Evolutionary conservation across 371 early-diverging fungal genomes (phyloP), one percentile per base, ranked within the genome.

Genomic region (Parasitella parasitica): DNA sequence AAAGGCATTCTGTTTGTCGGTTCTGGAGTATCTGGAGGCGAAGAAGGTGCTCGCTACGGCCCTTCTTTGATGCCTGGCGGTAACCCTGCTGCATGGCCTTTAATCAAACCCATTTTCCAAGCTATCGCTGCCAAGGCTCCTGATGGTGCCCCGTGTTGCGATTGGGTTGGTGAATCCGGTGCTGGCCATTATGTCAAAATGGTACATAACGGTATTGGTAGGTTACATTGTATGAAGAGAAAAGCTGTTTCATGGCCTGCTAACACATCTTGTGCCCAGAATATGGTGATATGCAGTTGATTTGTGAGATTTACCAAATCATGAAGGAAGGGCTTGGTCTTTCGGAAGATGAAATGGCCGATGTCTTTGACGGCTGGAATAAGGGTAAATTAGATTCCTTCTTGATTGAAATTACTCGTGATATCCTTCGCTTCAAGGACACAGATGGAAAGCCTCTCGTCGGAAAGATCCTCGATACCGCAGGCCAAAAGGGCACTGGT

Each of bases 141-240:
- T 54, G 88, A 86, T 69, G 89, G 88, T 59, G 89, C 91, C 63
- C 92, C 98, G 30, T 99, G 99, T 89, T 99, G 99, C 77, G 97
- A 96, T 81, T 98, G 98, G 97, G 96, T 99, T 54, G 99, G 99
- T 61, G 93, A 93, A 63, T 89, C 91, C 52, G 99, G 99, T 39
- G 91, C 98, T 26, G 99, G 99, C 30, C 99, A 99, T 85, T 98
- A 97, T 78, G 99, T 99, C 72, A 99, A 99, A 88, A 99, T 98
- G 96, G 98, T 99, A 43, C 99, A 99, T 88, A 99, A 99, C 83
- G 99, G 99, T 73, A 99, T 99, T 75, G 77, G 72, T 71, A 71
- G 52, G 65, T 56, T n/a, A n/a, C n/a, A n/a, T n/a, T 20, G 8
- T 36, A 24, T 15, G 2, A 28, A 52, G 0, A 52, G 27, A 50